A percentile compares a stretch with the other conserved stretches of the same genome.
These are phyloP conservation scores for Paecilomyces niveus DNA, from an alignment of 2,329 filamentous ascomycete genomes.

Conservation along the genomic window DNA sequence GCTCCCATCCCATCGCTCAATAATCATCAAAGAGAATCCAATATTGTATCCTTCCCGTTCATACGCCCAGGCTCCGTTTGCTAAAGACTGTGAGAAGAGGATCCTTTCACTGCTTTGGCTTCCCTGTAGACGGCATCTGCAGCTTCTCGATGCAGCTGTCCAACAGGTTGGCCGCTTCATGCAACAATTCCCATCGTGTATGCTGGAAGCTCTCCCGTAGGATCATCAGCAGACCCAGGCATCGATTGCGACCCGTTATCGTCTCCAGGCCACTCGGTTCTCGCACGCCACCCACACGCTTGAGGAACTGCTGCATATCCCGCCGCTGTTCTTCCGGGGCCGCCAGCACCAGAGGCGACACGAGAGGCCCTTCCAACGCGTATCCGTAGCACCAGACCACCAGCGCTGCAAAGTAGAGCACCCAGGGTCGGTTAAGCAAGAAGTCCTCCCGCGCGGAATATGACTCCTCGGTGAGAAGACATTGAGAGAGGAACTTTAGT, in stretches of 20 bases:
- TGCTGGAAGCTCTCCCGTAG: conserved; percentile 73
- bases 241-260: conserved; percentile 71
- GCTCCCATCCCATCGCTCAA: neutral
- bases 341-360: conserved; percentile 43
- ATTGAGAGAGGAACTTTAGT: conserved; percentile 78
- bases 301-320: conserved; percentile 75
- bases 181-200: conserved; percentile 84
- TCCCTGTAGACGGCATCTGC: conserved; percentile 4
- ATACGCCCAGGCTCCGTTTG: neutral
- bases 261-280: conserved; percentile 71
- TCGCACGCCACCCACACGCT: conserved; percentile 61
- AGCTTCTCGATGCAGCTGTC: conserved; percentile 70
- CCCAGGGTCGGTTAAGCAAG: conserved; percentile 87
- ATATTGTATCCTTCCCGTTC: neutral
- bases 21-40: neutral
- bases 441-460: conserved; percentile 86
- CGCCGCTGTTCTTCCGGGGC: conserved; percentile 60
- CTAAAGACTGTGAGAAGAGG: neutral
- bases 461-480: conserved; percentile 58
- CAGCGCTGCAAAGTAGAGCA: conserved; percentile 84
- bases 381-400: conserved; percentile 95
- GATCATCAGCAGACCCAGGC: conserved; percentile 72
- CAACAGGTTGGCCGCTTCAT: conserved; percentile 75
- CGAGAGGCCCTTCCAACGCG: conserved; percentile 74
- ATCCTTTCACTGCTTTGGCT: neutral